Evolutionary conservation across 805 yeast species (phyloP).

Genomic region (Sugiyamaella lignohabitans): DNA sequence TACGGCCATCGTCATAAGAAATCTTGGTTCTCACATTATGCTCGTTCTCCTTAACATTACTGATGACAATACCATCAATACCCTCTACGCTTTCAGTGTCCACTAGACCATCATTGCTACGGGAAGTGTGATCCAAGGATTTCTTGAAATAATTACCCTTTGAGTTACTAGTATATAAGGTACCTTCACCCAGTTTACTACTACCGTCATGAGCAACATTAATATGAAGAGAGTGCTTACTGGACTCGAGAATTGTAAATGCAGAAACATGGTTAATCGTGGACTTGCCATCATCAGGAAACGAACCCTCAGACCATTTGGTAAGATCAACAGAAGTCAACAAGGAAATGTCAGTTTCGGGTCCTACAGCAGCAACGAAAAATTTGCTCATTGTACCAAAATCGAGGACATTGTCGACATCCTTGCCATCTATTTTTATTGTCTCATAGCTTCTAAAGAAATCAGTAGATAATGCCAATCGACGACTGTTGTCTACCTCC

Average conservation of each 20-base stretch:
- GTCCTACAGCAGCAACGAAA: slow-evolving; percentile 33
- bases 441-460: slow-evolving; percentile 37
- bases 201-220: slow-evolving; percentile 35
- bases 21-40: slow-evolving; percentile 31
- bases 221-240: slow-evolving; percentile 37
- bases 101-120: slow-evolving; percentile 34
- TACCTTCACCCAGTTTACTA: slow-evolving; percentile 23
- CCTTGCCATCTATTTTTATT: slow-evolving; percentile 29
- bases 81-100: slow-evolving; percentile 41
- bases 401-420: slow-evolving; percentile 30
- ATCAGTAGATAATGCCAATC: slow-evolving; percentile 39
- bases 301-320: slow-evolving; percentile 31
- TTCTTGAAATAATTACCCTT: slow-evolving; percentile 47
- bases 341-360: slow-evolving; percentile 27
- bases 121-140: slow-evolving; percentile 33
- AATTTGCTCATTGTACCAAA: slow-evolving; percentile 34
- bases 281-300: slow-evolving; percentile 26
- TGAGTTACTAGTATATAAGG: slow-evolving; percentile 38
- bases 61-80: slow-evolving; percentile 58
- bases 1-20: slow-evolving; percentile 36
- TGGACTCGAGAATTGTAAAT: slow-evolving; percentile 35
- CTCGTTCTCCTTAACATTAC: slow-evolving; percentile 31
- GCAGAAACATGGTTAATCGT: slow-evolving; percentile 18
- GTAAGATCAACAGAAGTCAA: slow-evolving; percentile 30
- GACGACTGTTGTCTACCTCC: slow-evolving; percentile 31